Evolutionary conservation across 2,329 filamentous ascomycete species (phyloP).

Genomic region (Stachybotrys echinatus): DNA sequence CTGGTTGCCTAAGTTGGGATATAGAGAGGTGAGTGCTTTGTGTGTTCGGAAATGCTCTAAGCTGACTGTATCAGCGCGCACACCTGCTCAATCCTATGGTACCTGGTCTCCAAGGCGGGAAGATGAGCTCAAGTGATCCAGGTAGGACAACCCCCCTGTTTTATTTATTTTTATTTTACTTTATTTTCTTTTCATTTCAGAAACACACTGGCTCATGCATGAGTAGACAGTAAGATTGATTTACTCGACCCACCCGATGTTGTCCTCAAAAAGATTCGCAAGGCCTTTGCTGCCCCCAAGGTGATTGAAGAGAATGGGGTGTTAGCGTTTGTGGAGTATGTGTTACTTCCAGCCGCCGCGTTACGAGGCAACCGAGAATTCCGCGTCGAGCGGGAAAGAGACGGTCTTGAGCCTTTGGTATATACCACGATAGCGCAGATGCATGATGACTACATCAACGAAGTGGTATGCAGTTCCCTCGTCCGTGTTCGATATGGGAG

Average conservation of each 20-base stretch:
- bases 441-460: slow-evolving; percentile 73
- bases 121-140: slow-evolving; percentile 76
- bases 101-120: slow-evolving; percentile 74
- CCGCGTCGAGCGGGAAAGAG: slow-evolving; percentile 59
- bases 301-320: slow-evolving; percentile 82
- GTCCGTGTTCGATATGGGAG: background rate
- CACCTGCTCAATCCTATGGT: slow-evolving; percentile 68
- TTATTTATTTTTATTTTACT: too few species aligned
- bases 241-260: slow-evolving; percentile 73
- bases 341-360: slow-evolving; percentile 73
- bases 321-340: slow-evolving; percentile 79
- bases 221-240: slow-evolving; percentile 79
- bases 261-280: slow-evolving; percentile 78
- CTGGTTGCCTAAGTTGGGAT: slow-evolving; percentile 78
- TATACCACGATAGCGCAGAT: slow-evolving; percentile 74
- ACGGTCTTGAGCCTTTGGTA: slow-evolving; percentile 65
- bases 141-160: slow-evolving; percentile 43
- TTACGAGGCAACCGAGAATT: slow-evolving; percentile 61
- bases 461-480: slow-evolving; percentile 56
- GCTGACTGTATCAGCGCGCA: slow-evolving; percentile 22
- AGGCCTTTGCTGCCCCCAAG: slow-evolving; percentile 73
- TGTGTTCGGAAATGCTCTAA: background rate
- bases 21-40: slow-evolving; percentile 51
- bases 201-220: background rate
- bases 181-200: too few species aligned